phyloP scores from a whole-genome alignment of 73 alveolate species.

The Stentor coeruleus region DNA sequence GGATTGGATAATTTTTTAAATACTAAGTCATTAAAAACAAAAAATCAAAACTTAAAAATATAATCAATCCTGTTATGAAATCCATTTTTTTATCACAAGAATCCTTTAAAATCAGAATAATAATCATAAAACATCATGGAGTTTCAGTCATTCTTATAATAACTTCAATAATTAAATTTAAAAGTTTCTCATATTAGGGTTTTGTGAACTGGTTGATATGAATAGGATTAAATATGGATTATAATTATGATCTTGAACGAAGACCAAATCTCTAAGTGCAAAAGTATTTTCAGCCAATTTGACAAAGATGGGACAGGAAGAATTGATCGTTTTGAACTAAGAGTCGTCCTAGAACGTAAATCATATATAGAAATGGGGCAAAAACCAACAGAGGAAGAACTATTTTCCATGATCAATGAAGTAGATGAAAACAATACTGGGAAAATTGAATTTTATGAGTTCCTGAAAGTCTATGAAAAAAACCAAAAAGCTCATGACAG shows the following conservation, averaged over 20 bases:
- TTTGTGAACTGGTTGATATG: too few species aligned
- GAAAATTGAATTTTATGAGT: conserved; percentile 47
- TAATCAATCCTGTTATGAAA: too few species aligned
- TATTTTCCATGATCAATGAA: conserved; percentile 71
- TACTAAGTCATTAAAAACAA: too few species aligned
- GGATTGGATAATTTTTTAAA: too few species aligned
- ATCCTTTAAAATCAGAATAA: too few species aligned
- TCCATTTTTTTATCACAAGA: too few species aligned
- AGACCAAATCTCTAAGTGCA: conserved; percentile 72
- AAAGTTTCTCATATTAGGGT: too few species aligned
- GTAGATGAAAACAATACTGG: conserved; percentile 83
- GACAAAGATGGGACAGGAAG: conserved; percentile 73
- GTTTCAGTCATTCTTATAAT: too few species aligned
- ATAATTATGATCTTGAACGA: conserved; percentile 63
- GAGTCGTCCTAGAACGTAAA: conserved; percentile 58
- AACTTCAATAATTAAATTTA: too few species aligned
- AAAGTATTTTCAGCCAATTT: conserved; percentile 76
- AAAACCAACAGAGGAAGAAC: conserved; percentile 71
- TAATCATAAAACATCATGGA: too few species aligned
- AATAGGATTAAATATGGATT: too few species aligned
- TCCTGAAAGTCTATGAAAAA: conserved; percentile 41
- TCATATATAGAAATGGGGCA: conserved; percentile 56
- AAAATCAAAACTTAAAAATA: too few species aligned
- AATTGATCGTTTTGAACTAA: conserved; percentile 63
- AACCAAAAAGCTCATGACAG: conserved; percentile 34